Percentiles rank a stretch among this genome's conserved stretches.
Conservation (phyloP, 768 basidiomycete genomes). For the Xerocomellus chrysenteron region DNA sequence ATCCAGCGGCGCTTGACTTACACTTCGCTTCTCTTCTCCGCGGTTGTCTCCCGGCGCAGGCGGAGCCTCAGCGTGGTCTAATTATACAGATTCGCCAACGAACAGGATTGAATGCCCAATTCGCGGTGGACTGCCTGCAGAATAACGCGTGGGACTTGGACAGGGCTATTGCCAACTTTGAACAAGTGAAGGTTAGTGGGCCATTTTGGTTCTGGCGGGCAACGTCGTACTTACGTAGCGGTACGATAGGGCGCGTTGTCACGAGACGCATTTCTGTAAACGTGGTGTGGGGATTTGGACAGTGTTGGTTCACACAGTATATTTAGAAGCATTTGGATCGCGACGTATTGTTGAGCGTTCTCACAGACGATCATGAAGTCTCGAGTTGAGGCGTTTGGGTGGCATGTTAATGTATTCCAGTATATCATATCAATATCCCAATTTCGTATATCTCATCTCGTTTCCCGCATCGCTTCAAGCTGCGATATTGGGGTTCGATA, state of each 20-base stretch:
- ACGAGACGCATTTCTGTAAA: conserved; percentile 54
- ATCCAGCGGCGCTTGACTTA: conserved; percentile 12
- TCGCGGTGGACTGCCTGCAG: conserved; percentile 79
- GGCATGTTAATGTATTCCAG: conserved; percentile 26
- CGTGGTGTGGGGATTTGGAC: conserved; percentile 15
- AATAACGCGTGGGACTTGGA: conserved; percentile 85
- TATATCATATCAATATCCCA: conserved; percentile 24
- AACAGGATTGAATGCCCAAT: conserved; percentile 79
- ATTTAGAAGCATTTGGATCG: conserved; percentile 9
- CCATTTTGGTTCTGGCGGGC: not conserved
- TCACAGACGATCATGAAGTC: not conserved
- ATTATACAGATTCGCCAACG: conserved; percentile 68
- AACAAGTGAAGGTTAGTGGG: conserved; percentile 75
- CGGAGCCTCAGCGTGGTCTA: conserved; percentile 66
- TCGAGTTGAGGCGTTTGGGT: not conserved
- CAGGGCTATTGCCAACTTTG: conserved; percentile 80
- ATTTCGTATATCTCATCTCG: conserved; percentile 21
- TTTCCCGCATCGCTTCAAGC: conserved; percentile 9
- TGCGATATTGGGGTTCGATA: conserved; percentile 20
- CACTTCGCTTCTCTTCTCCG: conserved; percentile 7
- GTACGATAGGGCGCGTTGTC: conserved; percentile 44
- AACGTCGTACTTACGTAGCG: conserved; percentile 28
- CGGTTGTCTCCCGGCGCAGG: conserved; percentile 38
- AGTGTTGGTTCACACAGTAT: conserved; percentile 14
- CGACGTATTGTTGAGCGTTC: not conserved